phyloP scores from a whole-genome alignment of 2,329 filamentous ascomycete genomes.

The Monilinia aucupariae region DNA sequence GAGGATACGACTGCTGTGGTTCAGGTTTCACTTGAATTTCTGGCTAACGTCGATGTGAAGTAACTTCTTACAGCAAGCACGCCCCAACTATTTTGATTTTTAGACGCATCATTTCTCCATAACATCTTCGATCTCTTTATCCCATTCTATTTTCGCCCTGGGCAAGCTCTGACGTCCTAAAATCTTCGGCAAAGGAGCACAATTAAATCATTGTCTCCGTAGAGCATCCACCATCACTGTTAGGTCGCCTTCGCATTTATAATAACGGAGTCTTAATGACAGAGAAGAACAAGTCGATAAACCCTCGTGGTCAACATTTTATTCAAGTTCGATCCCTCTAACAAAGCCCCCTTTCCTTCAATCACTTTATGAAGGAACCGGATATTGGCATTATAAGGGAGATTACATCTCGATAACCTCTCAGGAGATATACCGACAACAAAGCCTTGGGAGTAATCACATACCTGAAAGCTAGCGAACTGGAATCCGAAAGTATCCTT shows the following conservation, averaged over 20 bases:
- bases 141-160: background rate
- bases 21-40: conserved; percentile 1
- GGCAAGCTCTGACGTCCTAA: background rate
- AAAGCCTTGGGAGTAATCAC: background rate
- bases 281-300: background rate
- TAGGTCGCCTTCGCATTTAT: background rate
- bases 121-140: background rate
- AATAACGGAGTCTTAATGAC: background rate
- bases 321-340: background rate
- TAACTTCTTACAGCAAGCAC: conserved; percentile 7
- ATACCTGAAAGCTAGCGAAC: background rate
- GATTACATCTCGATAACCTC: background rate
- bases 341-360: background rate
- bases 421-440: background rate
- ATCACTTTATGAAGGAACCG: conserved; percentile 2
- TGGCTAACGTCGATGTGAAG: conserved; percentile 14
- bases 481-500: background rate
- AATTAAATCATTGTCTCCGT: background rate
- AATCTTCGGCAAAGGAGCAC: background rate
- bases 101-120: background rate
- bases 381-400: conserved; percentile 1
- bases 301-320: conserved; percentile 4
- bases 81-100: background rate
- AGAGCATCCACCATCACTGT: background rate
- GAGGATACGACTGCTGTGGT: background rate